Base-by-base conservation (phyloP, 352 stramenopile species). In the Pythium phragmiticola region DNA sequence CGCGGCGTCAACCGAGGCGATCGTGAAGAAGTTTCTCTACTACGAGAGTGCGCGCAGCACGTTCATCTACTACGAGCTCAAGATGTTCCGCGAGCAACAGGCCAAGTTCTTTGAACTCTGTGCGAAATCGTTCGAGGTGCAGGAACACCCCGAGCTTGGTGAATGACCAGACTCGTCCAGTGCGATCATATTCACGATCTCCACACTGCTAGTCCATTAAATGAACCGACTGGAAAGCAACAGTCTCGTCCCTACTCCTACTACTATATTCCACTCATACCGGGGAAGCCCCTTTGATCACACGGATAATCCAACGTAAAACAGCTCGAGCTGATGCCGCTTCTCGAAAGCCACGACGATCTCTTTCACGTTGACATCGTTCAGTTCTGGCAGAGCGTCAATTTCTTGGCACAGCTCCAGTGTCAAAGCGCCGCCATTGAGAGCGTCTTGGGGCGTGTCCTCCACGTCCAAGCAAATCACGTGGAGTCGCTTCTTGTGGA, bases 381-480 rank as follows among this genome's bases (percentile, higher is more conserved):
- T 71, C 5, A 58, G 28, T 19, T 63, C 46, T 4, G n/a, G 2
- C 16, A 71, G 46, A 11, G 60, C 21, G 37, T 71, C 50, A n/a
- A 71, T 54, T n/a, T 53, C 51, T 41, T 63, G 37, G 52, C 72
- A 78, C 26, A 85, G 55, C 19, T 82, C 70, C n/a, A 85, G 54
- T 11, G 75, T 62, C 11, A 83, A 52, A 17, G 45, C 48, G 11
- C 69, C 67, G 28, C 76, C 76, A 23, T 51, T 77, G 13, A 52
- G 45, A 14, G 78, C 78, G 57, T 78, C 72, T 34, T 83, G 58
- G 0, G 72, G 66, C 7, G 75, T 80, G 51, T 87, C 78, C 47
- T 77, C 74, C 12, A 77, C 72, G 19, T 87, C 76, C 23, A 87
- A 54, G 50, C 79, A 85, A 52, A 87, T 74, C n/a, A 87, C 63